Evolutionary conservation across 169 alveolate species (phyloP), one percentile per base, ranked within the genome.

Genomic region (Cryptosporidium bovis): DNA sequence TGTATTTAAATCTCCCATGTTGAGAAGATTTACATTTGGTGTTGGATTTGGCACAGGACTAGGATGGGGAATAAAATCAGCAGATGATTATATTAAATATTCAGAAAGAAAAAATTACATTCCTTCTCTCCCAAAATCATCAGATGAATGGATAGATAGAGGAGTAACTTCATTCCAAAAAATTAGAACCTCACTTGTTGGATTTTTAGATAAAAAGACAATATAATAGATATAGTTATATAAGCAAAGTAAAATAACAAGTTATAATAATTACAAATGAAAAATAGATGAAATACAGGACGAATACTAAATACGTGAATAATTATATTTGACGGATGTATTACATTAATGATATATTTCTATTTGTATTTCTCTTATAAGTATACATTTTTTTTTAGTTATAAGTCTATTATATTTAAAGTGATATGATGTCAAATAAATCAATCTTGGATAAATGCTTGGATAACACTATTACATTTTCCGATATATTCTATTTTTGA

Each of bases 51-150:
- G 87, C 12, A 36, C 71, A 8, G 87, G 87, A 44, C 3, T 77
- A 4, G 77, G 87, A 2, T 77, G 87, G 87, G 71, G 87, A 24
- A n/a, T 77, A 34, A 77, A 77, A 77, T 77, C 87, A n/a, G 62
- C 71, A 7, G 51, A 77, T 29, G 87, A 77, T 29, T 77, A 46
- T 27, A 60, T 77, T 18, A 77, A 77, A 31, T 77, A 77, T 36
- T 20, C 71, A 31, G 71, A 77, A 33, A 77, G 36, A 27, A 77
- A 36, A 40, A 62, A 36, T 20, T 58, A 44, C 50, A 56, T 40
- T 36, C 87, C 87, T 29, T 53, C 77, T 4, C n/a, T 77, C 16
- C 87, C 87, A 18, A 77, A 77, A 50, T 77, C 87, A n/a, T 60
- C 87, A 24, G 71, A 56, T 16, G 87, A 77, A 24, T 77, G 87